phyloP scores from a whole-genome alignment of 768 basidiomycete species.

The Lenzites betulinus region DNA sequence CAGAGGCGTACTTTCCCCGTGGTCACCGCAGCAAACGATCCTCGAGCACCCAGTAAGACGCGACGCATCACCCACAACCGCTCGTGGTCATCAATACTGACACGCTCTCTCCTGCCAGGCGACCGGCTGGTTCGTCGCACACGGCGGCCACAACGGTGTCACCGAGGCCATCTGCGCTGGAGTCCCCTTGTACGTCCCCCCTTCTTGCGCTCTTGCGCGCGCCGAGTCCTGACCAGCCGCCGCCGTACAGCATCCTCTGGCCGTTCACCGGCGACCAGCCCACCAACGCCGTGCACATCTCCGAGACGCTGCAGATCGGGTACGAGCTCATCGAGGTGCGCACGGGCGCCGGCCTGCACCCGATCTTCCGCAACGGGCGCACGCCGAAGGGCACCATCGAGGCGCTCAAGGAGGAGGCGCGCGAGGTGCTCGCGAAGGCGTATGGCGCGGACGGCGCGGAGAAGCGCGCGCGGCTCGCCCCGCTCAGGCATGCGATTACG shows the following conservation, averaged over 20 bases:
- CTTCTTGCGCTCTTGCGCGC: background rate
- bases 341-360: slow-evolving; percentile 12
- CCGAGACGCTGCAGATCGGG: slow-evolving; percentile 9
- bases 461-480: slow-evolving; percentile 13
- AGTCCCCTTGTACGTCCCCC: slow-evolving; percentile 4
- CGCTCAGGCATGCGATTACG: background rate
- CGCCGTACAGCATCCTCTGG: slow-evolving; percentile 1
- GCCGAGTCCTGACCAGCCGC: background rate
- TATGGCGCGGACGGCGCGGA: slow-evolving; percentile 21
- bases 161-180: slow-evolving; percentile 8
- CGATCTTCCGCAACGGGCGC: slow-evolving; percentile 18
- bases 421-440: slow-evolving; percentile 15
- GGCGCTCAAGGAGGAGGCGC: slow-evolving; percentile 17
- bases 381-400: slow-evolving; percentile 19
- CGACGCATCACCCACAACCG: no score
- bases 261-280: slow-evolving; percentile 12
- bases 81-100: background rate
- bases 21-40: slow-evolving; percentile 10
- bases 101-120: background rate
- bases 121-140: slow-evolving; percentile 11
- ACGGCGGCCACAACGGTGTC: slow-evolving; percentile 12
- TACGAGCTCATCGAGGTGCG: slow-evolving; percentile 2
- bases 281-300: slow-evolving; percentile 10
- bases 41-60: slow-evolving; percentile 6
- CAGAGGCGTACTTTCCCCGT: slow-evolving; percentile 1